These are phyloP conservation scores for Jacaranda copaia DNA, from an alignment of 257 asterid genomes.

Conservation along the genomic window DNA sequence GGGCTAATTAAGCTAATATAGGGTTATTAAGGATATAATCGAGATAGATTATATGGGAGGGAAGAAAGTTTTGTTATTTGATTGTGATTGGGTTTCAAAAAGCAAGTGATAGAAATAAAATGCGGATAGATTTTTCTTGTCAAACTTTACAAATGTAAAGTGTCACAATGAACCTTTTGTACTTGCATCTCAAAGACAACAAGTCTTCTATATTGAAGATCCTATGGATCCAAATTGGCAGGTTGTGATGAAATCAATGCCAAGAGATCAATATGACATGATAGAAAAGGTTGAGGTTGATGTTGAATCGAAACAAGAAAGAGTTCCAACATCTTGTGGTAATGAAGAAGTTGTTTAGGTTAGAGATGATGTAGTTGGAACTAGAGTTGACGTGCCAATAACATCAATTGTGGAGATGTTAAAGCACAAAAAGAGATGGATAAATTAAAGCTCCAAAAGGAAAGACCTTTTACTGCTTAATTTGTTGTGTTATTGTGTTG, in stretches of 20 bases:
- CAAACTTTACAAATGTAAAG: background rate
- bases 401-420: background rate
- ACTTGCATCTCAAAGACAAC: background rate
- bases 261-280: background rate
- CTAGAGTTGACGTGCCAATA: background rate
- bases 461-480: background rate
- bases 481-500: background rate
- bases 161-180: background rate
- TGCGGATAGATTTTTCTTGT: background rate
- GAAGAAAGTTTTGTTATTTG: background rate
- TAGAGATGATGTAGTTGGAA: background rate
- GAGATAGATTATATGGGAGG: background rate
- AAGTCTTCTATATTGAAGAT: constrained; percentile 18
- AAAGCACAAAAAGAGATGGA: background rate
- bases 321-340: background rate
- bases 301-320: no score
- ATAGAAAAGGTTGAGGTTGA: background rate
- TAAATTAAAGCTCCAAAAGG: background rate
- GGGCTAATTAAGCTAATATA: no score
- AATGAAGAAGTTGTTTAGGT: background rate
- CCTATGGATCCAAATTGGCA: background rate
- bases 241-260: background rate
- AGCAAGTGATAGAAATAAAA: background rate
- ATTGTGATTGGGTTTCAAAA: constrained; percentile 18
- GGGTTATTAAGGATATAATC: no score